A percentile compares a stretch with the other conserved stretches of the same genome.
Conservation (phyloP, 2,329 filamentous ascomycete species). For the Teratosphaeria pseudoeucalypti region DNA sequence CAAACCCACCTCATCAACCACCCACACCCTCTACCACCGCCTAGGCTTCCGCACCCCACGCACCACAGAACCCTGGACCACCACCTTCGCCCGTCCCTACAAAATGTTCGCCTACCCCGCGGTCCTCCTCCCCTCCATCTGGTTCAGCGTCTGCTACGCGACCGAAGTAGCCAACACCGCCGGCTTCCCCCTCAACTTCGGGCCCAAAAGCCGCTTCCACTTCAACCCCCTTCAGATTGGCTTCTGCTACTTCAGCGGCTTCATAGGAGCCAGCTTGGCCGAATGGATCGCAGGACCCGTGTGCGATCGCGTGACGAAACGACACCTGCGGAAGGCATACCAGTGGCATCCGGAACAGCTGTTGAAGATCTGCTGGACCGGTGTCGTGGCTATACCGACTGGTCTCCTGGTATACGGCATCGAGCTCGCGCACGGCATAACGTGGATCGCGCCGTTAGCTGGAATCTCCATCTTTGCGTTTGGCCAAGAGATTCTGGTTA, state of each 20-base stretch:
- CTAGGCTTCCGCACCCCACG: not conserved
- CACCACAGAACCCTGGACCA: not conserved
- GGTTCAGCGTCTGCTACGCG: not conserved
- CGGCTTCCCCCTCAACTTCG: not conserved
- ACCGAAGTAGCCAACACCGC: not conserved
- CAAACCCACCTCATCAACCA: not conserved
- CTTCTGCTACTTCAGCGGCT: not conserved
- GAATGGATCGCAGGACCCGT: not conserved
- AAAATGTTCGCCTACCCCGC: not conserved
- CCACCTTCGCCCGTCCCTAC: not conserved
- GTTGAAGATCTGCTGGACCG: not conserved
- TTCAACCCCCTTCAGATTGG: not conserved
- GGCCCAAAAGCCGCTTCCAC: not conserved
- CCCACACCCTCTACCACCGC: not conserved
- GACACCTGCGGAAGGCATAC: not conserved
- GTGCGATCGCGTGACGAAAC: not conserved
- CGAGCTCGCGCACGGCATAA: not conserved
- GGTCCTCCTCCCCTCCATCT: not conserved
- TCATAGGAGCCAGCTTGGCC: not conserved
- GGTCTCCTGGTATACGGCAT: slow-evolving; percentile 1
- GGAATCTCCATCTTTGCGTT: not conserved
- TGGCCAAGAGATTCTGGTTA: not conserved
- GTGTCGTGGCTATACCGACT: not conserved
- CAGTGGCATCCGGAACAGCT: not conserved
- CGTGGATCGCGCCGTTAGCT: not conserved